phyloP scores from a whole-genome alignment of 2,329 filamentous ascomycete genomes.

The Thielaviopsis euricoi region DNA sequence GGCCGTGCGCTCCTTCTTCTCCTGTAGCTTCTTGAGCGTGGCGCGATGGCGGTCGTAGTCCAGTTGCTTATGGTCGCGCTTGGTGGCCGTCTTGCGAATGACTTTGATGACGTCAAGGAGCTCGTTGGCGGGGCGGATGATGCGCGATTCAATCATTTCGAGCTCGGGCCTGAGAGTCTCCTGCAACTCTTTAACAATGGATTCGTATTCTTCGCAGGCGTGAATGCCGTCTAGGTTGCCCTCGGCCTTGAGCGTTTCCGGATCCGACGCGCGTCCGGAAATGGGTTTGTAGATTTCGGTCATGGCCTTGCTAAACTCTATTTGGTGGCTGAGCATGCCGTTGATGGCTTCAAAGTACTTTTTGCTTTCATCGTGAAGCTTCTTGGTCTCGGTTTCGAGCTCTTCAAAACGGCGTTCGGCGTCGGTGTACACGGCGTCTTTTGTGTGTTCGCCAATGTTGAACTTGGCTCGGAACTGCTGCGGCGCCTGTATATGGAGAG shows the following conservation, averaged over 20 bases:
- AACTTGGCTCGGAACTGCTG: conserved; percentile 85
- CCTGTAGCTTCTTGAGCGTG: conserved; percentile 80
- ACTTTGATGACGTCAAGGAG: conserved; percentile 88
- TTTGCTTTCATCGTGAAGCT: conserved; percentile 87
- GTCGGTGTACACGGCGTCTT: conserved; percentile 88
- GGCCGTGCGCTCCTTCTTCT: conserved; percentile 89
- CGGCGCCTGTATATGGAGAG: conserved; percentile 42
- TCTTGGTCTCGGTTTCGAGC: conserved; percentile 90
- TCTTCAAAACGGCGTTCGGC: conserved; percentile 88
- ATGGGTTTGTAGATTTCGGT: conserved; percentile 97
- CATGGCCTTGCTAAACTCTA: conserved; percentile 93
- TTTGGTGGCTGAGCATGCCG: conserved; percentile 92
- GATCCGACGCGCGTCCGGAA: conserved; percentile 86
- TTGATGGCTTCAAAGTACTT: conserved; percentile 98
- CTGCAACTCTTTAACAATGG: conserved; percentile 74
- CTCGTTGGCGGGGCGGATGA: conserved; percentile 86
- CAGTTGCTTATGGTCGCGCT: conserved; percentile 93
- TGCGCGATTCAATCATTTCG: conserved; percentile 88
- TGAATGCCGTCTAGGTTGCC: conserved; percentile 86
- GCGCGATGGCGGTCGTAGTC: conserved; percentile 83
- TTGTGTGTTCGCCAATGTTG: conserved; percentile 89
- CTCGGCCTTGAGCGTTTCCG: conserved; percentile 62
- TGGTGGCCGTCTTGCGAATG: conserved; percentile 72
- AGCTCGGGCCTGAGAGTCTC: conserved; percentile 78
- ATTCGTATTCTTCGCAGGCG: conserved; percentile 93